phyloP scores from a whole-genome alignment of 169 alveolate species.

The Neospora caninum region DNA sequence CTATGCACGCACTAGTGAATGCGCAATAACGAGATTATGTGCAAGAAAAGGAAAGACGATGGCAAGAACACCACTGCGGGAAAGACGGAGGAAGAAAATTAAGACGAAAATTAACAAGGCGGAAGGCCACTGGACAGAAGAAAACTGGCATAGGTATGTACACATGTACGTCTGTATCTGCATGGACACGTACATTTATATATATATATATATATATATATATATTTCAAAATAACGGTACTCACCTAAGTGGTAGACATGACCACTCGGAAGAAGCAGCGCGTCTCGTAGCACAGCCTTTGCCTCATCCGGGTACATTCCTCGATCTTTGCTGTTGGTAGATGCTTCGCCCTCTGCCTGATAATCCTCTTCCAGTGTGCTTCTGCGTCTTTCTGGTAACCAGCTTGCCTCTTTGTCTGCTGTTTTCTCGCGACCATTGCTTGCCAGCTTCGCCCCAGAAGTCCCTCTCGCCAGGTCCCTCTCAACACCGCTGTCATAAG shows the following conservation, averaged over 20 bases:
- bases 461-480: not conserved
- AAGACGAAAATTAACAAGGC: too few relatives aligned
- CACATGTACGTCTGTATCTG: too few relatives aligned
- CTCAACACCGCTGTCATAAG: not conserved
- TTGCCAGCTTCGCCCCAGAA: not conserved
- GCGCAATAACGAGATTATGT: too few relatives aligned
- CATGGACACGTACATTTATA: too few relatives aligned
- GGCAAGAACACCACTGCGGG: too few relatives aligned
- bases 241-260: not conserved
- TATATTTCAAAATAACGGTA: not conserved
- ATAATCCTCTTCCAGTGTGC: not conserved
- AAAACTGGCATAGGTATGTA: too few relatives aligned
- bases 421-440: not conserved
- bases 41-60: too few relatives aligned
- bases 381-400: not conserved
- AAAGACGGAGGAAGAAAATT: too few relatives aligned
- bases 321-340: not conserved
- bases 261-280: not conserved
- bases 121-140: too few relatives aligned
- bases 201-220: too few relatives aligned
- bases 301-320: not conserved
- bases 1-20: too few relatives aligned
- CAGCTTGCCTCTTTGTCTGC: not conserved
- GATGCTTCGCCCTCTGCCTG: not conserved
- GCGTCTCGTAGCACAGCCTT: not conserved